Percentiles rank a stretch among this genome's conserved stretches.
These are phyloP conservation scores for Phytophthora nicotianae DNA, from an alignment of 352 stramenopile species.

Conservation along the genomic window DNA sequence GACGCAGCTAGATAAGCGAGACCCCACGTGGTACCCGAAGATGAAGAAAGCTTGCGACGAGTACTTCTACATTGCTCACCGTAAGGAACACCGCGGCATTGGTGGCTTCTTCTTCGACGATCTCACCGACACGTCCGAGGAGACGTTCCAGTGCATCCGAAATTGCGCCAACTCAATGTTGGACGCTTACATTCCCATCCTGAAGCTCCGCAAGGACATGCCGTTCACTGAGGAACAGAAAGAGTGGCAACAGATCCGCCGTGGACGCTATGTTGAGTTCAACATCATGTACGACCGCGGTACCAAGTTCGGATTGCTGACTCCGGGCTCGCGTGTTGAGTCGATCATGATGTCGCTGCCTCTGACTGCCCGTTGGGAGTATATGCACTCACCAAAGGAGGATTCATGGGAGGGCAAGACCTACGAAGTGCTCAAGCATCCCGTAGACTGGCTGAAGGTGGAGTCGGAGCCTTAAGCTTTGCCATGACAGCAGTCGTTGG, in stretches of 20 bases:
- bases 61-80: conserved; percentile 98
- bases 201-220: conserved; percentile 95
- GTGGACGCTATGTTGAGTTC: conserved; percentile 98
- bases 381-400: conserved; percentile 89
- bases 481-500: too few species aligned
- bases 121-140: conserved; percentile 93
- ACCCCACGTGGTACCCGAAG: conserved; percentile 92
- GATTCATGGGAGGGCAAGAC: conserved; percentile 94
- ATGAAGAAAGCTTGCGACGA: conserved; percentile 98
- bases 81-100: conserved; percentile 94
- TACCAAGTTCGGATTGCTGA: conserved; percentile 98
- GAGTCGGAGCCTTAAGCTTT: conserved; percentile 23
- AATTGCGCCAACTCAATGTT: conserved; percentile 84
- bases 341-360: conserved; percentile 99
- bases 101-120: conserved; percentile 99
- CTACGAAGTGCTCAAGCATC: conserved; percentile 93
- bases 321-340: conserved; percentile 95
- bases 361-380: conserved; percentile 97
- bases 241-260: conserved; percentile 98
- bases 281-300: conserved; percentile 99
- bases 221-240: conserved; percentile 96
- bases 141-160: conserved; percentile 83
- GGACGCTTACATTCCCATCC: conserved; percentile 96
- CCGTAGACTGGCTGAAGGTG: conserved; percentile 94
- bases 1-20: conserved; percentile 90